Base-by-base conservation (phyloP, 495 filamentous ascomycete species). In the Hyaloscypha hepaticicola region DNA sequence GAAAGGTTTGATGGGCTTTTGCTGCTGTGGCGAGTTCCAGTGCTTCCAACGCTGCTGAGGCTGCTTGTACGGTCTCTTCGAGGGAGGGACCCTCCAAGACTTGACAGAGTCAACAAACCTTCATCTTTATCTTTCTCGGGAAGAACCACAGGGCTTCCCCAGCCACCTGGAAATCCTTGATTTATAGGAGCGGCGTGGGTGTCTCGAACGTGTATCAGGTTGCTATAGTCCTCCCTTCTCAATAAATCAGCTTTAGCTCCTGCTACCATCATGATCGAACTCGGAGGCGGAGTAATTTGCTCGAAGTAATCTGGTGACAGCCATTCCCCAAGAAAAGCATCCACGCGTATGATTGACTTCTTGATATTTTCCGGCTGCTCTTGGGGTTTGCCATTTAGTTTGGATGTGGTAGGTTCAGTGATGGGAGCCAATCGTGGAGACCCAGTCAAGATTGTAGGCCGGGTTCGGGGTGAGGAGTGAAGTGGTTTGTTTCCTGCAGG, bases 271-370 rank as follows among this genome's bases (percentile, higher is more conserved):
- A 93, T 84, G 19, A 88, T 83, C 2, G 92, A 93, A 51, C 83
- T 82, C 2, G 95, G 96, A 16, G 95, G 95, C 2, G 92, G 92
- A 11, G 90, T 93, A 69, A 98, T 97, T 33, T 88, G 80, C 49
- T 94, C 92, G 70, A 91, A 99, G 72, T 99, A 99, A 71, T 92
- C 88, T 5, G 91, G 91, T 5, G 88, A 89, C 49, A 98, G 80
- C 95, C 95, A 99, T 78, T 99, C 95, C 19, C 96, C 96, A 3
- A 98, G 82, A 72, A 93, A 96, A 0, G 96, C 88, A 76, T 98
- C 96, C 7, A 98, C 82, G 1, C 95, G 88, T 56, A 98, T 72
- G 8, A 86, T 76, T 2, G 84, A 79, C 71, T 82, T 90, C 38
- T 80, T 77, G 38, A 75, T 68, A 63, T 66, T 59, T 12, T 65